phyloP scores from a whole-genome alignment of 495 filamentous ascomycete genomes.

The Chaetomium fimeti region DNA sequence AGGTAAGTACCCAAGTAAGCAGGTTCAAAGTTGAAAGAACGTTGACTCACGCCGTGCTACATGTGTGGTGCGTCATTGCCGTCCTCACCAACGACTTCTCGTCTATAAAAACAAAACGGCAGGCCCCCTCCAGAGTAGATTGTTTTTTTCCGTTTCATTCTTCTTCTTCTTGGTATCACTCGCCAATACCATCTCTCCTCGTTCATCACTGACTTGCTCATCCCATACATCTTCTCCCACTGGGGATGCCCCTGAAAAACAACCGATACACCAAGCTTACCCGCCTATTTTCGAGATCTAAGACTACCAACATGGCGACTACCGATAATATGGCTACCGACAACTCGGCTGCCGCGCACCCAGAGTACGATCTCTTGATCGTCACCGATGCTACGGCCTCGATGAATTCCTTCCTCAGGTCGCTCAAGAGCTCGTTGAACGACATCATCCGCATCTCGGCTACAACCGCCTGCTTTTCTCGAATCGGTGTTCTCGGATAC shows the following conservation, averaged over 20 bases:
- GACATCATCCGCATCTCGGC: constrained; percentile 48
- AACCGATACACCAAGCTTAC: no score
- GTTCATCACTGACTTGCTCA: background rate
- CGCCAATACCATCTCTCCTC: no score
- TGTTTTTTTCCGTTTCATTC: no score
- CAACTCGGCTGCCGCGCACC: constrained; percentile 19
- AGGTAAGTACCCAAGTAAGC: no score
- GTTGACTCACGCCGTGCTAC: background rate
- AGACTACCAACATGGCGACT: no score
- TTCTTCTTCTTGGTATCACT: background rate
- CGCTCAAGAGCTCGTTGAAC: constrained; percentile 44
- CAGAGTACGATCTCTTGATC: constrained; percentile 39
- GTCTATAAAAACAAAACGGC: background rate
- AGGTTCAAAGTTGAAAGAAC: no score
- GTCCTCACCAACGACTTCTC: background rate
- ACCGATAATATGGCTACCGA: no score
- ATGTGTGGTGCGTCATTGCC: background rate
- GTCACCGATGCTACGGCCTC: constrained; percentile 48
- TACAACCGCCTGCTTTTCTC: constrained; percentile 46
- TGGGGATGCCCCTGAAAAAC: background rate
- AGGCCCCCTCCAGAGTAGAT: background rate
- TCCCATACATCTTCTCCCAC: background rate
- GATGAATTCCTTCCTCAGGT: constrained; percentile 41
- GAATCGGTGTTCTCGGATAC: constrained; percentile 47
- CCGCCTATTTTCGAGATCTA: no score